Base-by-base conservation (phyloP, 768 basidiomycete species). In the Mycena pura region DNA sequence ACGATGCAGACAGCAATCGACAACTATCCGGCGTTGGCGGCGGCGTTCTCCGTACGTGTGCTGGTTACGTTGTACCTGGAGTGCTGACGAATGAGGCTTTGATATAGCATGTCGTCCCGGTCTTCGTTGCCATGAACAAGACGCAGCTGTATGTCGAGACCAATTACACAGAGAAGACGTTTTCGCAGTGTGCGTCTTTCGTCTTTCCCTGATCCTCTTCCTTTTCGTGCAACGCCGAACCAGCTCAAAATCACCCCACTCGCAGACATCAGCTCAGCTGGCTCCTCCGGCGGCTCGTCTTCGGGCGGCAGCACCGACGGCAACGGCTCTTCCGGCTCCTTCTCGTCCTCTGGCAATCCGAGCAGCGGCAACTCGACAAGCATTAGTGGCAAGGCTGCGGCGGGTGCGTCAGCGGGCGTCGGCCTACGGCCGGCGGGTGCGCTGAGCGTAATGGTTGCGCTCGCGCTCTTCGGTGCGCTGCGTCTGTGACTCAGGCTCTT, bases 1-100 rank as follows among this genome's bases (percentile, higher is more conserved):
- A 88, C 86, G 6, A 86, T 88, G 86, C 66, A 69, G 15, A 78
- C 83, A 65, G 86, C 86, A 0, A 65, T 84, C n/a, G 80, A 83
- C 49, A 83, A 73, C 61, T 82, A 86, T 59, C 67, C 74, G 1
- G 72, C 72, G 54, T 72, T 88, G 29, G 78, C 78, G 60, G 50
- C 72, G 7, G 76, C 76, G 0, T 88, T 88, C 66, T 64, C 74
- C 40, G 83, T 83, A 57, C 17, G 75, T 64, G 5, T n/a, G 17
- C 17, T 41, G 5, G 6, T 46, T 21, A 21, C 24, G 28, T 25
- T 28, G 4, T 24, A 17, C 1, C 28, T 29, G 11, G 19, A 13
- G 22, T 8, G 21, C 22, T 17, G 6, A 36, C 44, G 25, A 11
- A 8, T 5, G 11, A 7, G 3, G 43, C 29, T n/a, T n/a, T n/a